Conservation (phyloP, 2,329 filamentous ascomycete genomes). For the Ascomycota sp. region DNA sequence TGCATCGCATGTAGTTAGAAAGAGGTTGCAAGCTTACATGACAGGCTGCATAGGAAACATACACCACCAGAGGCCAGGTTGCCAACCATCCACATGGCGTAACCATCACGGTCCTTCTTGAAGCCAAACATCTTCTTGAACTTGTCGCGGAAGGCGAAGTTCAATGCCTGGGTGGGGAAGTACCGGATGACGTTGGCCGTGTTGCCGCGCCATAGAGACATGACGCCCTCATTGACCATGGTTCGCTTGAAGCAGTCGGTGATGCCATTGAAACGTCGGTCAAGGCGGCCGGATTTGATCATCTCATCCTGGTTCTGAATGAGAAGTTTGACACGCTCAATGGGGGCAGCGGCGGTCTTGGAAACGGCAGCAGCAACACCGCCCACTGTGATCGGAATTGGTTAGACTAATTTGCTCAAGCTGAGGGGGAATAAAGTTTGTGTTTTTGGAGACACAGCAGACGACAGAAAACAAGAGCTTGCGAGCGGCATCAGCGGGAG, state of each 20-base stretch:
- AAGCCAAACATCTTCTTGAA: constrained; percentile 99
- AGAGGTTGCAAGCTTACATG: not conserved
- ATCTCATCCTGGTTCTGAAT: constrained; percentile 99
- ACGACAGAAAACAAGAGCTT: not conserved
- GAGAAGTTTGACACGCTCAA: constrained; percentile 99
- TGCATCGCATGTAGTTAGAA: constrained; percentile 13
- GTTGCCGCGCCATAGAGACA: constrained; percentile 98
- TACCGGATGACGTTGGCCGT: constrained; percentile 99
- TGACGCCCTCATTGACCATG: constrained; percentile 73
- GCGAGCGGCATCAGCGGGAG: not conserved
- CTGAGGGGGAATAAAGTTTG: not conserved
- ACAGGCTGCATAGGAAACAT: constrained; percentile 23
- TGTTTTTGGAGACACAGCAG: not conserved
- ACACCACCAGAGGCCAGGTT: constrained; percentile 99
- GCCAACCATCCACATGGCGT: constrained; percentile 96
- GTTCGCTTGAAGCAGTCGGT: constrained; percentile 89
- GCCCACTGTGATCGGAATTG: constrained; percentile 49
- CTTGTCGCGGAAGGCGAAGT: constrained; percentile 99
- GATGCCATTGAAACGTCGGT: constrained; percentile 92
- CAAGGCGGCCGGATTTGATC: constrained; percentile 95
- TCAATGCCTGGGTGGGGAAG: constrained; percentile 99
- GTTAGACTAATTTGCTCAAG: constrained; percentile 4
- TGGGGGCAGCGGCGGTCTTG: constrained; percentile 98
- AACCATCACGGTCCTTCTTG: constrained; percentile 99
- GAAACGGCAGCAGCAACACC: constrained; percentile 99